Evolutionary conservation across 352 stramenopile species (phyloP).

Genomic region (Pythium sukuiense): DNA sequence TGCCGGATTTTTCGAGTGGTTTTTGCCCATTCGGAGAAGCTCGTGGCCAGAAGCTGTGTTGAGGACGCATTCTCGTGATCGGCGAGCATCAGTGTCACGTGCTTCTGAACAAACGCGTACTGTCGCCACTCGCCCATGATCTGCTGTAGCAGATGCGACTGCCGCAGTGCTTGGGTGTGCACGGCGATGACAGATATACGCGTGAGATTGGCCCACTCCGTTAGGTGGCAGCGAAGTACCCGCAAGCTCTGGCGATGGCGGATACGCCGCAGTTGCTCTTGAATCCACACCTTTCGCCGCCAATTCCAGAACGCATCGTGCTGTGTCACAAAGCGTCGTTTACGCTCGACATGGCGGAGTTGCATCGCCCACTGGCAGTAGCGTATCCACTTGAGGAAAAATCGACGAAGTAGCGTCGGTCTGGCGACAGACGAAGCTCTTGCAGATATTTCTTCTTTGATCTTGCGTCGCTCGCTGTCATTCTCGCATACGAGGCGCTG

Average conservation of each 20-base stretch:
- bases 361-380: conserved; percentile 54
- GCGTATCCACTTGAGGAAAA: conserved; percentile 61
- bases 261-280: conserved; percentile 42
- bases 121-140: conserved; percentile 45
- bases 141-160: conserved; percentile 27
- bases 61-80: background rate
- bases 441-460: conserved; percentile 55
- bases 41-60: background rate
- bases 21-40: conserved; percentile 13
- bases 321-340: conserved; percentile 48
- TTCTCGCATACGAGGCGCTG: conserved; percentile 44
- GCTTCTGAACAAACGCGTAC: conserved; percentile 19
- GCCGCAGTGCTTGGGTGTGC: conserved; percentile 32
- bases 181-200: conserved; percentile 53
- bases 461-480: conserved; percentile 42
- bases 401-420: conserved; percentile 55
- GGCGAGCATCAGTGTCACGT: conserved; percentile 14
- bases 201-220: conserved; percentile 57
- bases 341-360: conserved; percentile 42
- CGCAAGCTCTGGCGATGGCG: conserved; percentile 28
- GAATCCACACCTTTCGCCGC: conserved; percentile 49
- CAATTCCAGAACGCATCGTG: conserved; percentile 70
- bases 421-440: conserved; percentile 42
- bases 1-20: background rate
- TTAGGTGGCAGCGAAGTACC: conserved; percentile 35